Percentiles rank a stretch among this genome's conserved stretches.
phyloP scores from a whole-genome alignment of 2,329 filamentous ascomycete genomes.

The Diaporthe nobilis region DNA sequence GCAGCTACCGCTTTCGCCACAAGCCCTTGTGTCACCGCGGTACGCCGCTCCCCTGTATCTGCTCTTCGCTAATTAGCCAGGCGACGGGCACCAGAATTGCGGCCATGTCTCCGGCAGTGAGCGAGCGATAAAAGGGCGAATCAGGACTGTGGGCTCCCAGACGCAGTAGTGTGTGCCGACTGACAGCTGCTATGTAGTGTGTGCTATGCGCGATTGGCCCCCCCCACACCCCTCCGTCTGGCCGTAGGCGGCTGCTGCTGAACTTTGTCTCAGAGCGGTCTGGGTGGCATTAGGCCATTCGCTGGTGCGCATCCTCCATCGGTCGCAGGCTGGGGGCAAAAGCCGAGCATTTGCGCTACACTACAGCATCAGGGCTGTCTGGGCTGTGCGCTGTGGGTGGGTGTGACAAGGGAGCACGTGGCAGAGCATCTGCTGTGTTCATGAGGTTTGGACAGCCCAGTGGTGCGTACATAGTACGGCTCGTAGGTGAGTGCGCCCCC shows the following conservation, averaged over 20 bases:
- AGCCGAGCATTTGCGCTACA: neutral
- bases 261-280: conserved; percentile 28
- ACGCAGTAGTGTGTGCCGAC: neutral
- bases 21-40: neutral
- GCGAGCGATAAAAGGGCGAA: neutral
- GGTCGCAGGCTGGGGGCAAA: neutral
- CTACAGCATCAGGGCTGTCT: neutral
- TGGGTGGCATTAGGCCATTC: conserved; percentile 17
- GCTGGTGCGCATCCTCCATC: conserved; percentile 1
- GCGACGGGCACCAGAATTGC: conserved; percentile 5
- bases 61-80: neutral
- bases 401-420: conserved; percentile 30
- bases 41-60: too few relatives aligned
- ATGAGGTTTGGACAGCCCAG: neutral
- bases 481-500: neutral
- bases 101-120: neutral
- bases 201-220: conserved; percentile 19
- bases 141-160: neutral
- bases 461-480: neutral
- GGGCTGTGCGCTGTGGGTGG: neutral
- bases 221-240: neutral
- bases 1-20: conserved; percentile 29
- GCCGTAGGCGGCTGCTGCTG: conserved; percentile 9
- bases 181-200: conserved; percentile 1
- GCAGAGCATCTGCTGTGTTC: conserved; percentile 13